Evolutionary conservation across 495 filamentous ascomycete species (phyloP), one percentile per base, ranked within the genome.

Genomic region (Amphirosellinia nigrospora): DNA sequence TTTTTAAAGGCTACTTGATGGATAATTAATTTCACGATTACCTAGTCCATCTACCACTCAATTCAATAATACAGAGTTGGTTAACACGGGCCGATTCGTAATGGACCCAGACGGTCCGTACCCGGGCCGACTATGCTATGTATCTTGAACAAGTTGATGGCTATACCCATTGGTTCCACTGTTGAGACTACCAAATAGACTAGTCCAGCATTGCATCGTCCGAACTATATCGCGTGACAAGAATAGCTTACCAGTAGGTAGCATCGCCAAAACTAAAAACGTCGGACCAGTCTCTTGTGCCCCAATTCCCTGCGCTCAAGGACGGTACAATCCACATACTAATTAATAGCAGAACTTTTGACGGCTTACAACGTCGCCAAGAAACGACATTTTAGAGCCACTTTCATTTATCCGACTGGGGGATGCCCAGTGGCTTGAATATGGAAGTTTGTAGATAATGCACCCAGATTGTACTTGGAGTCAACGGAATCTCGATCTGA

Each of bases 151-250:
- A 28, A 46, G 26, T 63, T 26, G 28, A 46, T 32, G 38, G 26
- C 55, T 58, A 58, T 61, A 53, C 21, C 63, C 63, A 65, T 65
- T 48, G 46, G 63, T 48, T 41, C 63, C 63, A 65, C 63, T 28
- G 46, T 48, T 19, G 63, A 65, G 45, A 53, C 63, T 65, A 61
- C 58, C 19, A 19, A 19, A 28, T 19, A n/a, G 28, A 41, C 55
- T 61, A 61, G 58, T 39, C 36, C 21, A 48, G 32, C 63, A 36
- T 52, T 65, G 34, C 63, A 52, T 30, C 30, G 41, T 65, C 45
- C 32, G n/a, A 48, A 65, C 16, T 28, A 28, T 39, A 65, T 65
- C 63, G 63, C 63, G 63, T 65, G 63, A 65, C 63, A 53, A 65
- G 34, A 53, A 65, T 65, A 65, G 63, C 23, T 39, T 34, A 32